Evolutionary conservation across 768 basidiomycete genomes (phyloP).

Genomic region (Flagelloscypha sp.): DNA sequence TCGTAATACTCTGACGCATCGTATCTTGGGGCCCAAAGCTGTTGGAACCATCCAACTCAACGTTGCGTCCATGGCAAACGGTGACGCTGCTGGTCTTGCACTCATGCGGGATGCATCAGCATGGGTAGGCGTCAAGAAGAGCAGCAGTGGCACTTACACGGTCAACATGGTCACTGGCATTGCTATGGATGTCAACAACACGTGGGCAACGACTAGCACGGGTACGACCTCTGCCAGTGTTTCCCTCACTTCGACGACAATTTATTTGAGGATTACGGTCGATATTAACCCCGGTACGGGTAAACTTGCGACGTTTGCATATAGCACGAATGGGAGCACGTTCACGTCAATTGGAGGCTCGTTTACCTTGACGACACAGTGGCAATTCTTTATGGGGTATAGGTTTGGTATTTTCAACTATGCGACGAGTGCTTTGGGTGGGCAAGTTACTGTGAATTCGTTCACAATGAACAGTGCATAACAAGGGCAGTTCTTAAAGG

Average conservation of each 20-base stretch:
- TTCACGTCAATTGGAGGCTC: conserved; percentile 12
- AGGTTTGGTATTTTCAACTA: conserved; percentile 13
- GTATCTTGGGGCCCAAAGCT: conserved; percentile 11
- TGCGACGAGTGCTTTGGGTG: conserved; percentile 10
- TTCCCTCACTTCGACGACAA: conserved; percentile 4
- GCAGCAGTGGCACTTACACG: conserved; percentile 1
- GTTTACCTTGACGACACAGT: conserved; percentile 11
- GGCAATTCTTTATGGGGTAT: conserved; percentile 12
- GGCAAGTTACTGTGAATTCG: too few relatives aligned
- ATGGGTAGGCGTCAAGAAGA: conserved; percentile 11
- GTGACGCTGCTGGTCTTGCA: conserved; percentile 14
- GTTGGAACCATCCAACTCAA: conserved; percentile 12
- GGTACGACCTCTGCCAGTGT: conserved; percentile 10
- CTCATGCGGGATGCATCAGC: conserved; percentile 13
- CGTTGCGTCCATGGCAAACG: conserved; percentile 9
- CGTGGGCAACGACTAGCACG: conserved; percentile 11
- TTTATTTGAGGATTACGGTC: conserved; percentile 11
- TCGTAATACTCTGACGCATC: conserved; percentile 15
- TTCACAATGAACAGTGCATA: too few relatives aligned
- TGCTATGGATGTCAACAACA: conserved; percentile 11
- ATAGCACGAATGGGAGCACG: conserved; percentile 11
- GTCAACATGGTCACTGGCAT: conserved; percentile 12
- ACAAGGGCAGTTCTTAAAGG: too few relatives aligned
- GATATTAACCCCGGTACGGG: conserved; percentile 7
- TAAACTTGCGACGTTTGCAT: conserved; percentile 10